Conservation (phyloP, 2,329 filamentous ascomycete species). For the Fusarium piperis region DNA sequence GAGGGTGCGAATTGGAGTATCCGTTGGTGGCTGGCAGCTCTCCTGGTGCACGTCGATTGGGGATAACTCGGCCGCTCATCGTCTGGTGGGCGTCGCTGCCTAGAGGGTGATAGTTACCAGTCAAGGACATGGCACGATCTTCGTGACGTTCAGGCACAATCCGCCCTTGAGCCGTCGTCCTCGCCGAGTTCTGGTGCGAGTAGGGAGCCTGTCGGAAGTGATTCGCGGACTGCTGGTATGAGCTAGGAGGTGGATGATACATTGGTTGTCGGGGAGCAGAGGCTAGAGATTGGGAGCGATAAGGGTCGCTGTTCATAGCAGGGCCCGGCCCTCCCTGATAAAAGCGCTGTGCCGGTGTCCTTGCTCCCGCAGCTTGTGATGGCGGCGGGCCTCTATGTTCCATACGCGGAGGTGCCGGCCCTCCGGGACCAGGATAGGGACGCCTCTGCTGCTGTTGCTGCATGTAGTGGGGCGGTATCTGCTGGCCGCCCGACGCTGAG, state of each 20-base stretch:
- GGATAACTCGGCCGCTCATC: conserved; percentile 92
- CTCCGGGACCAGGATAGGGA: conserved; percentile 55
- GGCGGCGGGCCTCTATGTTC: conserved; percentile 66
- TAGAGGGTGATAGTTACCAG: conserved; percentile 73
- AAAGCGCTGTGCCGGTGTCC: conserved; percentile 64
- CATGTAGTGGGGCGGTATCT: conserved; percentile 57
- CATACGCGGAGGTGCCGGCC: conserved; percentile 69
- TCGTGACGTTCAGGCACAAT: conserved; percentile 91
- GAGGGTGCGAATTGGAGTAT: conserved; percentile 50
- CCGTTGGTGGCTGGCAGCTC: conserved; percentile 53
- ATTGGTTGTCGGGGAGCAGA: conserved; percentile 77
- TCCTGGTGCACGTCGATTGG: conserved; percentile 67
- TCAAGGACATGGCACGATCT: conserved; percentile 97
- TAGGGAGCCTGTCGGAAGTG: conserved; percentile 81
- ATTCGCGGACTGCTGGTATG: conserved; percentile 73
- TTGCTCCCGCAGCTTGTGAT: conserved; percentile 50
- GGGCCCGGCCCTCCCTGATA: conserved; percentile 66
- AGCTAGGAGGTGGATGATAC: conserved; percentile 71
- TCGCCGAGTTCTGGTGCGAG: conserved; percentile 70
- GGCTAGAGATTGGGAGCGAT: conserved; percentile 93
- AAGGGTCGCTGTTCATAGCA: conserved; percentile 84
- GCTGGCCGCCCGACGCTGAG: conserved; percentile 60
- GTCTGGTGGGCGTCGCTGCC: conserved; percentile 91
- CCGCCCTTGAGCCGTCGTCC: conserved; percentile 90
- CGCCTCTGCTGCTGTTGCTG: conserved; percentile 58